Percentiles rank a stretch among this genome's conserved stretches.
These are phyloP conservation scores for Crucibulum laeve DNA, from an alignment of 768 basidiomycete species.

Conservation along the genomic window DNA sequence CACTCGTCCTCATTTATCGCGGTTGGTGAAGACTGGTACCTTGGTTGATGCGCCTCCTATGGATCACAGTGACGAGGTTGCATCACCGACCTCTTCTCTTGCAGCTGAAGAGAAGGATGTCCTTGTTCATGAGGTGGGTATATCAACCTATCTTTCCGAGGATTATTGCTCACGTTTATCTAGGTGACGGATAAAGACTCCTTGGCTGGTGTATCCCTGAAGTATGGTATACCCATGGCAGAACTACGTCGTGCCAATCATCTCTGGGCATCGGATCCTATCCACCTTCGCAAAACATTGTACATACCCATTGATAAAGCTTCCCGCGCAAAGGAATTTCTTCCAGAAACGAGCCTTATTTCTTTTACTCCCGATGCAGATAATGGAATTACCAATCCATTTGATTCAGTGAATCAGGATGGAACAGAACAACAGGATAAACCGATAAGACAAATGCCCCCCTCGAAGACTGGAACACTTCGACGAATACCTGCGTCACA, in stretches of 20 bases:
- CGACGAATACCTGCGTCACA: conserved; percentile 45
- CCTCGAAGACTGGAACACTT: conserved; percentile 23
- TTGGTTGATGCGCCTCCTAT: conserved; percentile 21
- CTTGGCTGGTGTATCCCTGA: conserved; percentile 81
- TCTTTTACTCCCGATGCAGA: conserved; percentile 18
- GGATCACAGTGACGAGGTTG: conserved; percentile 11
- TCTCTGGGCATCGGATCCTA: conserved; percentile 89
- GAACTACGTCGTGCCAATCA: conserved; percentile 87
- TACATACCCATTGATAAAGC: conserved; percentile 73
- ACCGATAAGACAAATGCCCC: neutral
- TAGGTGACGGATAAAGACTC: conserved; percentile 77
- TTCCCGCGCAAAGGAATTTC: conserved; percentile 35
- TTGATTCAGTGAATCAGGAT: conserved; percentile 3
- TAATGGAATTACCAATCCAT: conserved; percentile 7
- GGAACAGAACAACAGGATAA: neutral
- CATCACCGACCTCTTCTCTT: conserved; percentile 9
- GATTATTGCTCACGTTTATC: conserved; percentile 2
- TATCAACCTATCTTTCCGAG: conserved; percentile 1
- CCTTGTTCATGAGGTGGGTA: conserved; percentile 53
- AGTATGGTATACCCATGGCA: conserved; percentile 81
- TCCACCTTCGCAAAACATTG: conserved; percentile 80
- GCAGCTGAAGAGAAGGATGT: conserved; percentile 44
- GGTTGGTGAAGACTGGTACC: conserved; percentile 26
- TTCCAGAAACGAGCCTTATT: conserved; percentile 19
- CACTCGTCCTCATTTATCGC: conserved; percentile 36